Conservation (phyloP, 331 rosid genomes). For the Cydonia oblonga region DNA sequence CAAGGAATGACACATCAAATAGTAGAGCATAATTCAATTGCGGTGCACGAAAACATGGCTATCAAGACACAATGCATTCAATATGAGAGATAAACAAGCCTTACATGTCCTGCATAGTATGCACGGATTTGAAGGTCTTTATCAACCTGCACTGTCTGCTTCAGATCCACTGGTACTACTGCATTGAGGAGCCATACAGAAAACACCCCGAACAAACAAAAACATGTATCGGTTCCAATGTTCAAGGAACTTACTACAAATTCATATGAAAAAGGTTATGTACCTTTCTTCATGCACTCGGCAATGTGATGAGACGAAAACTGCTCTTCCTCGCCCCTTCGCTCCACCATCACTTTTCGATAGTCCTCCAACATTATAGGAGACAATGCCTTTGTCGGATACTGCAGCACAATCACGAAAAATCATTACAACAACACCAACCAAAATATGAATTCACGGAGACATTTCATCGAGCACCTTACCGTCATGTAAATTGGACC, state of each 20-base stretch:
- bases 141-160: slow-evolving; percentile 79
- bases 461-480: slow-evolving; percentile 38
- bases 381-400: slow-evolving; percentile 87
- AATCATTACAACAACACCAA: background rate
- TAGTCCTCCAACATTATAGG: slow-evolving; percentile 87
- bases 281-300: slow-evolving; percentile 85
- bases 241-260: background rate
- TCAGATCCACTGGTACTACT: slow-evolving; percentile 78
- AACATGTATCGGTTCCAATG: background rate
- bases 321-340: slow-evolving; percentile 83
- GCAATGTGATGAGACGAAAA: slow-evolving; percentile 56
- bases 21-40: background rate
- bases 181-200: slow-evolving; percentile 21
- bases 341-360: slow-evolving; percentile 79
- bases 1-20: background rate
- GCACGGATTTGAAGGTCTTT: slow-evolving; percentile 83
- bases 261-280: background rate
- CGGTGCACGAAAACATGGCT: background rate
- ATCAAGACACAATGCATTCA: background rate
- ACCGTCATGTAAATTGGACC: slow-evolving; percentile 98
- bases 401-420: slow-evolving; percentile 31
- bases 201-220: background rate
- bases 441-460: background rate
- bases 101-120: slow-evolving; percentile 95
- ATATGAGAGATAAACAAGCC: slow-evolving; percentile 17